Conservation (phyloP, 2,329 filamentous ascomycete species). For the Sporothrix variecibatus region DNA sequence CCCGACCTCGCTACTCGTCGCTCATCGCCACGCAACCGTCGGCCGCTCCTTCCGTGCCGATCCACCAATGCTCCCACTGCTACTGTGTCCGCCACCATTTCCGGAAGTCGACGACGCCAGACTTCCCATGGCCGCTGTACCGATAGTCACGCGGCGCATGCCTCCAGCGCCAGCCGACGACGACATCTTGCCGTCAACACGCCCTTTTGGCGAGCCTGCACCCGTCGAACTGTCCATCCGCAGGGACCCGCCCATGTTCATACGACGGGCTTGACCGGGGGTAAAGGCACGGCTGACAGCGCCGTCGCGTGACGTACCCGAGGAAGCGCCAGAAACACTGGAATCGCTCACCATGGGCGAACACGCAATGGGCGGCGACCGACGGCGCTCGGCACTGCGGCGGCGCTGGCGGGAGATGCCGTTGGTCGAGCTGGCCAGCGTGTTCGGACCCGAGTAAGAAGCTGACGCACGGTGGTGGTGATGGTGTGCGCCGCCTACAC, state of each 20-base stretch:
- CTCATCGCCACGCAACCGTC: slow-evolving; percentile 34
- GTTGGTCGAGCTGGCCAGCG: slow-evolving; percentile 53
- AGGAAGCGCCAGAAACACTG: not conserved
- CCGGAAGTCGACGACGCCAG: not conserved
- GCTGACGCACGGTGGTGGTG: slow-evolving; percentile 38
- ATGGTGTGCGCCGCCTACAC: slow-evolving; percentile 31
- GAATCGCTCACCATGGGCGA: slow-evolving; percentile 35
- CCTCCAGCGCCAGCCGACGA: not conserved
- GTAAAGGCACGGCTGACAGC: slow-evolving; percentile 44
- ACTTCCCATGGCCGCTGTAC: slow-evolving; percentile 37
- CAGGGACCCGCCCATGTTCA: slow-evolving; percentile 54
- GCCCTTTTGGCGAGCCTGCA: slow-evolving; percentile 33
- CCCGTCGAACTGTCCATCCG: slow-evolving; percentile 32
- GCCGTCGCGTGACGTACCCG: slow-evolving; percentile 1
- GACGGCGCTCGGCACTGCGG: slow-evolving; percentile 52
- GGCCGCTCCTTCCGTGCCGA: slow-evolving; percentile 27
- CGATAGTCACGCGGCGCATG: slow-evolving; percentile 47
- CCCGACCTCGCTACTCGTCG: not conserved
- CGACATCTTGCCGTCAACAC: slow-evolving; percentile 35
- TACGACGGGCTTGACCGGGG: slow-evolving; percentile 57
- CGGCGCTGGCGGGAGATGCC: slow-evolving; percentile 56
- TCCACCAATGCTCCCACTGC: not conserved
- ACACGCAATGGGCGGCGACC: slow-evolving; percentile 56
- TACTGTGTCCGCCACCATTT: not conserved
- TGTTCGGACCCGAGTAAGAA: slow-evolving; percentile 43